Evolutionary conservation across 163 green algal species (phyloP).

Genomic region (Chlorella variabilis): DNA sequence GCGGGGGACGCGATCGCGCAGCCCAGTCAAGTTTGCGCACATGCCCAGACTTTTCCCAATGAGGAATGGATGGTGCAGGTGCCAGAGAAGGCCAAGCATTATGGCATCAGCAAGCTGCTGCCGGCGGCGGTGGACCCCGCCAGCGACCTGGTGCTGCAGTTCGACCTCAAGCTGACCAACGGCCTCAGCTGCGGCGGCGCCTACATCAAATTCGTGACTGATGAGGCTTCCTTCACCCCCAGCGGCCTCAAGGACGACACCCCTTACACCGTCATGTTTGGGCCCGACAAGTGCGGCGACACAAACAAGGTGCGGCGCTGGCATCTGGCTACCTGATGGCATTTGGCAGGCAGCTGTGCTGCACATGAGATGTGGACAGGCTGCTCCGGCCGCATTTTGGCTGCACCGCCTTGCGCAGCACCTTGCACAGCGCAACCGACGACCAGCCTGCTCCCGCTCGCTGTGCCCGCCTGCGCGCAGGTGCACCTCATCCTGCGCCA

Average conservation of each 20-base stretch:
- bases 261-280: constrained; percentile 96
- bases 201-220: constrained; percentile 93
- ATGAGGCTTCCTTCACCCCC: constrained; percentile 64
- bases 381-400: neutral
- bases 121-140: constrained; percentile 64
- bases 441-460: no score
- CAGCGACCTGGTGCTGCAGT: constrained; percentile 82
- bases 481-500: constrained; percentile 90
- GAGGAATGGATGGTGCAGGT: no score
- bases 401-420: neutral
- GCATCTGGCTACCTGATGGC: no score
- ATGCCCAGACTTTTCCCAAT: no score
- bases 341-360: no score
- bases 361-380: neutral
- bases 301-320: constrained; percentile 76
- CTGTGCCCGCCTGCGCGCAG: constrained; percentile 45
- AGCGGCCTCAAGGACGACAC: constrained; percentile 72
- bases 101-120: constrained; percentile 74
- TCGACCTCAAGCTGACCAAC: constrained; percentile 78
- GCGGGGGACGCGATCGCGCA: neutral
- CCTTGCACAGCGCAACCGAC: neutral
- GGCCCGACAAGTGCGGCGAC: constrained; percentile 90
- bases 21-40: no score
- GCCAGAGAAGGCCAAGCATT: constrained; percentile 78
- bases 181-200: constrained; percentile 86